These are phyloP conservation scores for Sergeia podlipaevii DNA, from an alignment of 208 protist species.

Conservation along the genomic window DNA sequence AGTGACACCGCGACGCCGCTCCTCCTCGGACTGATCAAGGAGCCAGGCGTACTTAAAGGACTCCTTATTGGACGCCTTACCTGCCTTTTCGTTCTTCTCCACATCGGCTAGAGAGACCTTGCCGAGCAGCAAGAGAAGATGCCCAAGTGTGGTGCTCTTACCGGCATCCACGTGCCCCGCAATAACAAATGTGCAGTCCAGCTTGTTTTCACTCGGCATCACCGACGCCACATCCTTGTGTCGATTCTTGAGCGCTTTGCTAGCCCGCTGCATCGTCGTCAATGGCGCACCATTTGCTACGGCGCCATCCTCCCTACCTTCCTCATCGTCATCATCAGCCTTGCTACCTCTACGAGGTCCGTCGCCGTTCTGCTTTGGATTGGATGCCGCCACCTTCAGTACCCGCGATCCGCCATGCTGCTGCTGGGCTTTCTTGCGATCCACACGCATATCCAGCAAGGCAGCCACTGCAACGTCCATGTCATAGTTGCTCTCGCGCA, in stretches of 20 bases:
- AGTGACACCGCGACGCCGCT: slow-evolving; percentile 94
- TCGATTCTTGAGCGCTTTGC: slow-evolving; percentile 1
- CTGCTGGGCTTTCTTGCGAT: slow-evolving; percentile 12
- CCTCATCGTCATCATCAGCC: too few relatives aligned
- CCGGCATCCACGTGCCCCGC: slow-evolving; percentile 86
- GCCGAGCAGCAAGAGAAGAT: slow-evolving; percentile 78
- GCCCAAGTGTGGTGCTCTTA: slow-evolving; percentile 85
- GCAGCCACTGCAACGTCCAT: slow-evolving; percentile 18
- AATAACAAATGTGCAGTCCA: slow-evolving; percentile 83
- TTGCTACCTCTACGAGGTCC: too few relatives aligned
- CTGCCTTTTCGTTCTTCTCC: slow-evolving; percentile 86
- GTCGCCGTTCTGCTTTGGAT: background rate
- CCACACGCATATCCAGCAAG: slow-evolving; percentile 25
- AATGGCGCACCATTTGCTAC: too few relatives aligned
- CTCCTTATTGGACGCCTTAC: slow-evolving; percentile 75
- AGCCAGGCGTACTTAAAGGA: slow-evolving; percentile 97
- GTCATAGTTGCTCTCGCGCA: slow-evolving; percentile 66
- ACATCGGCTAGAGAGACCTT: slow-evolving; percentile 67
- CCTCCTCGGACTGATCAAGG: slow-evolving; percentile 94
- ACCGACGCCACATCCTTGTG: slow-evolving; percentile 11
- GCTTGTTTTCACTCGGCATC: slow-evolving; percentile 37
- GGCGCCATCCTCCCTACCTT: too few relatives aligned
- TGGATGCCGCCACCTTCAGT: slow-evolving; percentile 12
- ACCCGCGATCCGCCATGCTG: slow-evolving; percentile 12
- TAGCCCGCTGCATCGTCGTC: background rate